phyloP scores from a whole-genome alignment of 1,284 basidiomycete genomes.

The Cutaneotrichosporon sp. region DNA sequence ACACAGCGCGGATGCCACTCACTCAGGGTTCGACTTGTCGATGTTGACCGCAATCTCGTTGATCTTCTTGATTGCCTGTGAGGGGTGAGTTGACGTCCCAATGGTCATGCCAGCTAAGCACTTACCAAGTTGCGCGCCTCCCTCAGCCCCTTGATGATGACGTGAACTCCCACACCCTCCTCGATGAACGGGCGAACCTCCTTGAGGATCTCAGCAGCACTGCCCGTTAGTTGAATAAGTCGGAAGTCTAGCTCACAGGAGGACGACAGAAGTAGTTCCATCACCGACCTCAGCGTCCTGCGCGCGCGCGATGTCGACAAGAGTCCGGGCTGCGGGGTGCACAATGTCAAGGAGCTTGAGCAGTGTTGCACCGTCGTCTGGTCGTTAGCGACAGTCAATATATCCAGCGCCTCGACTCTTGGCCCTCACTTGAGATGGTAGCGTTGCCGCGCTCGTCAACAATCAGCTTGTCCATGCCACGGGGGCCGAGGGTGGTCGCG shows the following conservation, averaged over 20 bases:
- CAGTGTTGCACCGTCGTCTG: conserved; percentile 92
- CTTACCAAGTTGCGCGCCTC: conserved; percentile 78
- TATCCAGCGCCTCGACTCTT: neutral
- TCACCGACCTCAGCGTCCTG: conserved; percentile 99
- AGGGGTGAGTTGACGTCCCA: too few species aligned
- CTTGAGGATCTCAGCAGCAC: conserved; percentile 88
- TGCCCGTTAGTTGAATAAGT: conserved; percentile 11
- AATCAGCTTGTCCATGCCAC: conserved; percentile 97
- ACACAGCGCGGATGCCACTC: conserved; percentile 41
- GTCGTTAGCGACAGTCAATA: conserved; percentile 6
- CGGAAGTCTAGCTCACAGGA: conserved; percentile 52
- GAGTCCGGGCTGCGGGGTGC: conserved; percentile 90
- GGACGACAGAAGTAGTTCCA: conserved; percentile 92
- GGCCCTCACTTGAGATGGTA: conserved; percentile 72
- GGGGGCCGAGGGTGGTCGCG: conserved; percentile 90
- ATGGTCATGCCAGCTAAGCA: too few species aligned
- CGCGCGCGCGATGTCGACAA: conserved; percentile 95
- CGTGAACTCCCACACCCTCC: conserved; percentile 94
- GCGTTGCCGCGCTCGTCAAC: conserved; percentile 87
- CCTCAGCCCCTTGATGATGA: conserved; percentile 95
- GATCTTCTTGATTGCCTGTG: conserved; percentile 76
- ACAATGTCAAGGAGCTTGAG: conserved; percentile 95
- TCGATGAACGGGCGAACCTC: conserved; percentile 89
- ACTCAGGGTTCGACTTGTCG: conserved; percentile 86
- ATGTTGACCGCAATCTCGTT: conserved; percentile 85